Evolutionary conservation across 768 basidiomycete species (phyloP), one percentile per base, ranked within the genome.

Genomic region (Paxillus involutus): DNA sequence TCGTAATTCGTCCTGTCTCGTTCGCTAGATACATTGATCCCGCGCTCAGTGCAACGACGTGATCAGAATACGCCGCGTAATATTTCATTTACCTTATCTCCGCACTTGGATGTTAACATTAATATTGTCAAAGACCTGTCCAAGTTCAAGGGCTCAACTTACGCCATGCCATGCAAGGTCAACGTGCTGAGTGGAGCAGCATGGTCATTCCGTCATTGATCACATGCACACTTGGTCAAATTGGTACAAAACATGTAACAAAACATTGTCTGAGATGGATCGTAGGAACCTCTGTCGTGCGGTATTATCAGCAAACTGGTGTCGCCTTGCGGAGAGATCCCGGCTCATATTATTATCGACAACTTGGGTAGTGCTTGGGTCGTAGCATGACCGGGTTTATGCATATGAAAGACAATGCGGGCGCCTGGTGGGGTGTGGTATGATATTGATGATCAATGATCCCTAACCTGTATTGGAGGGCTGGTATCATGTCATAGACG

Each of bases 1-100:
- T 26, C 4, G n/a, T n/a, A n/a, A n/a, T n/a, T n/a, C n/a, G 26
- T 26, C 6, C 26, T 41, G 26, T 13, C 47, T 44, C 37, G 43
- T 50, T 62, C 33, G 62, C 24, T 41, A 41, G 59, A 42, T 47
- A 49, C 29, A 32, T 47, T 36, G 29, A 59, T 40, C 46, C 55
- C 51, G 52, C 40, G 19, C 46, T 36, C 41, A 44, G 51, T 43
- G 52, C 30, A 36, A 52, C 37, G 30, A 51, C 48, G 51, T 41
- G 53, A 57, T 24, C 54, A 53, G 33, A 10, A 29, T 24, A 47
- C 45, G 52, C 43, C 29, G 39, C 24, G 14, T n/a, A 52, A 33
- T 24, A 47, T 57, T 57, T 57, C 57, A 60, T 60, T 29, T 42
- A 4, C 48, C 40, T 49, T 68, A 68, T 70, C 58, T 68, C 67